A percentile compares a stretch with the other conserved stretches of the same genome.
Conservation (phyloP, 2,329 filamentous ascomycete genomes). For the Calonectria hawksworthii region DNA sequence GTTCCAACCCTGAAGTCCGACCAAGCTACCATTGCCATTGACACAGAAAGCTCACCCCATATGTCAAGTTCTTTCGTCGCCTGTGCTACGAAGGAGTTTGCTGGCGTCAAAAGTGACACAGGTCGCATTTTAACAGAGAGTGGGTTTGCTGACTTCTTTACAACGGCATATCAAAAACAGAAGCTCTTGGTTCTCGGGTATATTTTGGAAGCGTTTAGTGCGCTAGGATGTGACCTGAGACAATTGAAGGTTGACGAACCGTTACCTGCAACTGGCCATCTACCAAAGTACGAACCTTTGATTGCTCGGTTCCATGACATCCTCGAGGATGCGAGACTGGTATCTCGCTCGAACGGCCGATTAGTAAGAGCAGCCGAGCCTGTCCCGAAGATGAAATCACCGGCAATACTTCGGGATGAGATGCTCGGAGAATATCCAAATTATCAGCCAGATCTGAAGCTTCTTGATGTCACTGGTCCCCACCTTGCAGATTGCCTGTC, state of each 20-base stretch:
- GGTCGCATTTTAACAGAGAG: neutral
- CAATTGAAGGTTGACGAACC: neutral
- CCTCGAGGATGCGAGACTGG: neutral
- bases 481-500: constrained; percentile 55
- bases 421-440: neutral
- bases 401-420: neutral
- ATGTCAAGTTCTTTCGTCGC: neutral
- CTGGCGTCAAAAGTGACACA: neutral
- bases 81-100: neutral
- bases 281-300: neutral
- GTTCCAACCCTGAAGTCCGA: too few species aligned
- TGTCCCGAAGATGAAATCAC: neutral
- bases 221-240: neutral
- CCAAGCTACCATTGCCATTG: too few species aligned
- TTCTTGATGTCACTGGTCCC: constrained; percentile 38
- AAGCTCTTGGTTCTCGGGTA: neutral
- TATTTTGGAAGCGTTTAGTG: neutral
- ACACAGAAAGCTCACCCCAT: too few species aligned
- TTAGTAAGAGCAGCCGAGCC: neutral
- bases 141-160: neutral
- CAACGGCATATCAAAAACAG: neutral
- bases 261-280: neutral
- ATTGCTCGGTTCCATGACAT: neutral
- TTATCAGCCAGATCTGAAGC: neutral
- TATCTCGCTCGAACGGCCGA: neutral